Evolutionary conservation across 768 basidiomycete species (phyloP).

Genomic region (Tricholoma flavovirens): DNA sequence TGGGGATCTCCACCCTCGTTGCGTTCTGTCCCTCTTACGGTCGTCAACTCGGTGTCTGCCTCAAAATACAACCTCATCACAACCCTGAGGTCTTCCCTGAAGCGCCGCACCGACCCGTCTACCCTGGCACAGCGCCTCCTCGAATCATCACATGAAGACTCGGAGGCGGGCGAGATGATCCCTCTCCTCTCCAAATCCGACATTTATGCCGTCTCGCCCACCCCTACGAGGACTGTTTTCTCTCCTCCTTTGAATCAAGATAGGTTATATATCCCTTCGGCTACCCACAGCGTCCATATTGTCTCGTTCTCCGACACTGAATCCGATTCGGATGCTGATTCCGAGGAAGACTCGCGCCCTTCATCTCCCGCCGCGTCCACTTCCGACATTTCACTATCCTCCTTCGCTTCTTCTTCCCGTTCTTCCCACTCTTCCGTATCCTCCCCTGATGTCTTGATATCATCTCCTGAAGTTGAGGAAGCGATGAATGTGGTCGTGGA

Average conservation of each 20-base stretch:
- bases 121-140: constrained; percentile 31
- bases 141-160: constrained; percentile 22
- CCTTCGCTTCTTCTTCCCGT: constrained; percentile 2
- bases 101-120: constrained; percentile 15
- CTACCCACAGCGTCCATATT: not conserved
- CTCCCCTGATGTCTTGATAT: not conserved
- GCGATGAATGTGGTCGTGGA: constrained; percentile 18
- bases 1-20: constrained; percentile 14
- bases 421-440: constrained; percentile 18
- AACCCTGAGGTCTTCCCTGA: constrained; percentile 15
- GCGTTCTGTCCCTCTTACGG: no score
- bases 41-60: no score
- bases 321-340: constrained; percentile 24
- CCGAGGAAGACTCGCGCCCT: constrained; percentile 25
- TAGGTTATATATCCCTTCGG: not conserved
- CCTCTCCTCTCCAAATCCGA: constrained; percentile 24
- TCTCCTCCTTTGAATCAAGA: constrained; percentile 5
- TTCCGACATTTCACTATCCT: not conserved
- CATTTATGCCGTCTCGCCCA: constrained; percentile 26
- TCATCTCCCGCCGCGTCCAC: constrained; percentile 19
- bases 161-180: constrained; percentile 31
- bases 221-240: constrained; percentile 24
- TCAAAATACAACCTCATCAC: constrained; percentile 12
- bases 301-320: not conserved
- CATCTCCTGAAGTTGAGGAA: constrained; percentile 3